phyloP scores from a whole-genome alignment of 2,329 filamentous ascomycete genomes.

The Macroventuria anomochaeta region DNA sequence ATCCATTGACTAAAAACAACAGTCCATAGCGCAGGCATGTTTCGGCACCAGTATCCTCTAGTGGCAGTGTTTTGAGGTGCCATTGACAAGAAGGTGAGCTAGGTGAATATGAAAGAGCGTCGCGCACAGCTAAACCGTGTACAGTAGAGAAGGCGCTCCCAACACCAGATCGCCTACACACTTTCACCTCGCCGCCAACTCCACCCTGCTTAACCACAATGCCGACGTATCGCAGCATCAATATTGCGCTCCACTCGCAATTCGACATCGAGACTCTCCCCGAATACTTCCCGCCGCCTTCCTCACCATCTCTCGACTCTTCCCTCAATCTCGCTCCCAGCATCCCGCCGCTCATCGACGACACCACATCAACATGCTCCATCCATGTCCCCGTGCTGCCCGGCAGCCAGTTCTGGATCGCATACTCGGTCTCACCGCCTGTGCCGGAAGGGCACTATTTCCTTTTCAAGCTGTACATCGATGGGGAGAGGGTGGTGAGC shows the following conservation, averaged over 20 bases:
- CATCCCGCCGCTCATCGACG: slow-evolving; percentile 25
- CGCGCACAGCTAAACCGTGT: too few species aligned
- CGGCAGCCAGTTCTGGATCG: slow-evolving; percentile 54
- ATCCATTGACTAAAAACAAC: too few species aligned
- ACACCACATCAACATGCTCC: slow-evolving; percentile 39
- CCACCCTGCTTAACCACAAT: slow-evolving; percentile 25
- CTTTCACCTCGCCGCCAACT: too few species aligned
- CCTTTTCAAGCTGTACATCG: slow-evolving; percentile 57
- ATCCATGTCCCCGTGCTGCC: slow-evolving; percentile 47
- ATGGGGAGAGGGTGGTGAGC: slow-evolving; percentile 48
- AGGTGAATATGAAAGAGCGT: too few species aligned
- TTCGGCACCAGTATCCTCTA: too few species aligned
- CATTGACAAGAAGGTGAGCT: too few species aligned
- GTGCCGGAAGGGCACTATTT: slow-evolving; percentile 44
- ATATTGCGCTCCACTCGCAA: slow-evolving; percentile 51
- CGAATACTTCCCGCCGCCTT: slow-evolving; percentile 43
- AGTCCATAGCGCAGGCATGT: too few species aligned
- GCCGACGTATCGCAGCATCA: slow-evolving; percentile 49
- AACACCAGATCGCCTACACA: too few species aligned
- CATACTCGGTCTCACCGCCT: slow-evolving; percentile 45
- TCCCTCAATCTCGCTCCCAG: background rate
- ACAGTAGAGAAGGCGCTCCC: too few species aligned
- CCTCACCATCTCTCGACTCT: slow-evolving; percentile 22
- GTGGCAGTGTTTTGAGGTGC: too few species aligned
- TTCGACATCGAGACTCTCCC: slow-evolving; percentile 50